Conservation (phyloP, 805 yeast genomes). For the Teunomyces lycoperdinae region DNA sequence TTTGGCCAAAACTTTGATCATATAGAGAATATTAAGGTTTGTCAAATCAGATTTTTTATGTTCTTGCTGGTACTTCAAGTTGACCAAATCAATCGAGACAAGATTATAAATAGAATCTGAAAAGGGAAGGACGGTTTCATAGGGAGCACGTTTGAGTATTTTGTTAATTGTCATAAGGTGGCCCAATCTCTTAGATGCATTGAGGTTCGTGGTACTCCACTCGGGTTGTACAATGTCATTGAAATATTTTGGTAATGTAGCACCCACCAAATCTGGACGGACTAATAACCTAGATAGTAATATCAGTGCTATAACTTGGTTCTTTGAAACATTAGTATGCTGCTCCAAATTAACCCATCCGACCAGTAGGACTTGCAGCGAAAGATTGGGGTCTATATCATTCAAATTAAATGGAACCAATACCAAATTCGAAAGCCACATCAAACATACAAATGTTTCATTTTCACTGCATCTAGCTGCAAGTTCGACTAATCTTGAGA, state of each 20-base stretch:
- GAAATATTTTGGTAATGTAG: conserved; percentile 17
- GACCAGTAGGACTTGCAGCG: conserved; percentile 33
- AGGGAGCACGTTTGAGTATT: conserved; percentile 26
- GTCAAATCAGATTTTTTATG: conserved; percentile 6
- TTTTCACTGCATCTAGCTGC: conserved; percentile 12
- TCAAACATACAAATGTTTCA: conserved; percentile 42
- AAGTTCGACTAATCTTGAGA: conserved; percentile 27
- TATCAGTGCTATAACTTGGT: conserved; percentile 51
- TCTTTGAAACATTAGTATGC: conserved; percentile 50
- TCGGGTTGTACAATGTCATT: conserved; percentile 7
- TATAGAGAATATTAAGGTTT: conserved; percentile 20
- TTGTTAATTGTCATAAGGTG: conserved; percentile 41
- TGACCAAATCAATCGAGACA: conserved; percentile 15
- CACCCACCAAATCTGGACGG: conserved; percentile 42
- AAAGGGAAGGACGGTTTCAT: conserved; percentile 7
- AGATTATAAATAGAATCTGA: conserved; percentile 13
- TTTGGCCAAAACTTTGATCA: conserved; percentile 37
- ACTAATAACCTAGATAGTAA: conserved; percentile 53
- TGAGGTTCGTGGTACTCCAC: conserved; percentile 15
- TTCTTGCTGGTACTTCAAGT: conserved; percentile 11
- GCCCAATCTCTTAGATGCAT: conserved; percentile 27
- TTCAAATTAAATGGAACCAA: conserved; percentile 71
- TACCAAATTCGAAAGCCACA: conserved; percentile 71
- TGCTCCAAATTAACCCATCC: conserved; percentile 29
- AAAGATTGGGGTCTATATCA: conserved; percentile 29